These are phyloP conservation scores for Glycine tomentella DNA, from an alignment of 306 rosid species.

Conservation along the genomic window DNA sequence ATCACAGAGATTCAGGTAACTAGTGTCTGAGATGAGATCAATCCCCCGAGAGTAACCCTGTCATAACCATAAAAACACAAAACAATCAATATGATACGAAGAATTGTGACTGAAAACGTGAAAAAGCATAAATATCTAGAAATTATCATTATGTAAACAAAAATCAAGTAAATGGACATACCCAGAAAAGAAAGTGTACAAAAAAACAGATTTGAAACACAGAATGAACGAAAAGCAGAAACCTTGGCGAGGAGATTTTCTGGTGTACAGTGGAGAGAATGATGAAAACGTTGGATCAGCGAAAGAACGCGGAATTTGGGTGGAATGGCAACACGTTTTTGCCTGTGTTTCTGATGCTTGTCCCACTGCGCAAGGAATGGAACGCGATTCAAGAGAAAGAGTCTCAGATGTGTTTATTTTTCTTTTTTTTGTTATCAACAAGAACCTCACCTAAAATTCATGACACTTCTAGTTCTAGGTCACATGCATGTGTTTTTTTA, in stretches of 20 bases:
- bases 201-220: constrained; percentile 8
- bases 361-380: constrained; percentile 36
- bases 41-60: constrained; percentile 36
- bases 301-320: constrained; percentile 19
- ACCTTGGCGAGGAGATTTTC: neutral
- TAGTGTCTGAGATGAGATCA: constrained; percentile 40
- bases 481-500: neutral
- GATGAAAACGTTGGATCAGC: neutral
- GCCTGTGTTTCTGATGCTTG: constrained; percentile 43
- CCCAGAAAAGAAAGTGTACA: constrained; percentile 11
- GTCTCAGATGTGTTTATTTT: neutral
- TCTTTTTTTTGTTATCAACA: neutral
- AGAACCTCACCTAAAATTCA: constrained; percentile 32
- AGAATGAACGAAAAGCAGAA: constrained; percentile 43
- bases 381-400: constrained; percentile 7
- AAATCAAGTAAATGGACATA: neutral
- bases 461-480: neutral
- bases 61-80: constrained; percentile 31
- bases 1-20: constrained; percentile 38
- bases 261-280: neutral
- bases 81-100: constrained; percentile 16
- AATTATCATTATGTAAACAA: neutral
- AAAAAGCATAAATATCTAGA: constrained; percentile 5
- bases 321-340: neutral
- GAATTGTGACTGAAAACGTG: constrained; percentile 20